Base-by-base conservation (phyloP, 1,284 basidiomycete species). In the Microbotryum silenes-acaulis region DNA sequence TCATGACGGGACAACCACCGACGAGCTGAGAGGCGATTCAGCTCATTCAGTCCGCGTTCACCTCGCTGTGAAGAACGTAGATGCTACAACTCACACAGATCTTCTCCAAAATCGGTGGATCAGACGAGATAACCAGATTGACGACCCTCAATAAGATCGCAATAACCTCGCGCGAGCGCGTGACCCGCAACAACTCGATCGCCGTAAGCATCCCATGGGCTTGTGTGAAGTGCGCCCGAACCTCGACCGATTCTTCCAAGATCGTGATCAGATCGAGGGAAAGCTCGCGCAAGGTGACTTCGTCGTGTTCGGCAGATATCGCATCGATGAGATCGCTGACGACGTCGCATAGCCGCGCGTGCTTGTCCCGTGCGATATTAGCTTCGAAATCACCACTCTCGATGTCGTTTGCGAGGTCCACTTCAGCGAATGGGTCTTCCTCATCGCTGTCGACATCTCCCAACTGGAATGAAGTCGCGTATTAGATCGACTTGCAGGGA, bases 141-240 rank as follows among this genome's bases (percentile, higher is more conserved):
- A 97, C 84, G 61, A 97, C 88, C 67, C 89, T 87, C 65, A 98
- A 78, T 42, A 97, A 75, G 71, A 87, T 86, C 74, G 89, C 82
- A 3, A 70, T n/a, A 2, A 94, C 86, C 64, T 96, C 91, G 60
- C 90, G 80, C 20, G 87, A 87, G 62, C 79, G 73, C 59, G 86
- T 84, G 18, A 85, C 83, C 75, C 97, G 93, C 45, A 98, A 77
- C 0, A 96, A 87, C 74, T 97, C 93, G 67, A 97, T 77, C 59
- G 97, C 88, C 1, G 91, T 90, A 8, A 97, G 80, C 85, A 97
- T 89, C 6, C 94, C 94, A 77, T 97, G 94, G 0, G 88, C 86
- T 16, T 86, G 86, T 14, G 97, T 87, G 48, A 97, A 82, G 69
- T 97, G 91, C 20, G 81, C 77, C 70, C 91, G 86, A 82, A 96